Evolutionary conservation across 1,139 yeast species (phyloP), one percentile per base, ranked within the genome.

Genomic region (Arxiozyma slooffiae): DNA sequence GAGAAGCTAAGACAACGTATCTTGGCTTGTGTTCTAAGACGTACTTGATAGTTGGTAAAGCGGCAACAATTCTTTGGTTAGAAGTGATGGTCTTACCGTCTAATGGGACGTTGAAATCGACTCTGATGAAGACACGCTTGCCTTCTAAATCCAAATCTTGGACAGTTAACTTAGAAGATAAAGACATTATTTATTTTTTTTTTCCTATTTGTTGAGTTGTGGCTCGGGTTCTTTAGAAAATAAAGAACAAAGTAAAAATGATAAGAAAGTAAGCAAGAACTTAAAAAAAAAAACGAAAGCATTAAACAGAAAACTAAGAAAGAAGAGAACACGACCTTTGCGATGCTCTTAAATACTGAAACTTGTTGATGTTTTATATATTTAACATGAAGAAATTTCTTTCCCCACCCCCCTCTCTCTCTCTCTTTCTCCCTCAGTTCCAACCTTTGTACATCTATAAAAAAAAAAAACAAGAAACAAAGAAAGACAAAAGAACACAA

Each of bases 1-100:
- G 57, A 39, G 57, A 89, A 57, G 96, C 97, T 63, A 90, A 80
- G 60, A 90, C 75, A 57, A 90, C 82, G 57, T 82, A 87, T 78
- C 85, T 86, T 68, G 97, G 96, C 67, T 85, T 81, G 62, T 89
- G 81, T 67, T 86, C 90, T 68, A 85, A 75, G 52, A 90, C 97
- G 70, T 89, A 90, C 75, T 90, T 74, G 75, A 90, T 90, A 60
- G 97, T 88, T 71, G 97, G 97, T 64, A 90, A 76, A 59, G 97
- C 97, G 69, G 97, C 97, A 62, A 88, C 97, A 17, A 54, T 54
- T 54, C 57, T 54, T 52, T 54, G 57, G 52, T 54, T 54, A 47
- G 55, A 52, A 43, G 57, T 54, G 40, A 54, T 51, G 30, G 48
- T 54, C 54, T 54, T 52, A 52, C 57, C 57, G 37, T 54, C 57